Evolutionary conservation across 495 filamentous ascomycete species (phyloP).

Genomic region (Penicillium lagena): DNA sequence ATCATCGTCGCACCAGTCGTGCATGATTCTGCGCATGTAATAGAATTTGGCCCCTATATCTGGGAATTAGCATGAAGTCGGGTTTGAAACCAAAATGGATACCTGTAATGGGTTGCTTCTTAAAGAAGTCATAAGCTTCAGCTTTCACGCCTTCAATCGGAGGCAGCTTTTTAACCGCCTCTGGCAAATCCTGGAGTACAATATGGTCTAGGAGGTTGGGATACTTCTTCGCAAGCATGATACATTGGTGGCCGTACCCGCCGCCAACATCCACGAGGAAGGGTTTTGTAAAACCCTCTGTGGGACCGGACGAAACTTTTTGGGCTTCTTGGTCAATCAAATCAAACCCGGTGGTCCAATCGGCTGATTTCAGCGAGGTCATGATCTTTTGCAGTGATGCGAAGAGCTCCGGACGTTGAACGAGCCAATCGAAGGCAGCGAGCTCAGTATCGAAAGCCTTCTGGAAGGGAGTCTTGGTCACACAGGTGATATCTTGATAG

Average conservation of each 20-base stretch:
- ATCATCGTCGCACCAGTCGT: slow-evolving; percentile 30
- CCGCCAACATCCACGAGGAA: slow-evolving; percentile 52
- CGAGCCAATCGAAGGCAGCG: slow-evolving; percentile 32
- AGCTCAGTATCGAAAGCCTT: slow-evolving; percentile 35
- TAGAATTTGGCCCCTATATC: slow-evolving; percentile 31
- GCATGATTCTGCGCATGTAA: slow-evolving; percentile 35
- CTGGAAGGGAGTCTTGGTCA: slow-evolving; percentile 30
- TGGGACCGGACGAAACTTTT: slow-evolving; percentile 1
- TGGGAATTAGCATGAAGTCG: slow-evolving; percentile 5
- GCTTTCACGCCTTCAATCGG: slow-evolving; percentile 39
- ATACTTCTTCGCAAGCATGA: slow-evolving; percentile 34
- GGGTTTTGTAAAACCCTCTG: slow-evolving; percentile 6
- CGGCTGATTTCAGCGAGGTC: slow-evolving; percentile 16
- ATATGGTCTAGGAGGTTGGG: slow-evolving; percentile 36
- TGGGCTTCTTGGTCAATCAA: slow-evolving; percentile 11
- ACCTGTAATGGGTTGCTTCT: slow-evolving; percentile 40
- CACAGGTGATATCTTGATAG: slow-evolving; percentile 32
- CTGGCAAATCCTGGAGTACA: slow-evolving; percentile 47
- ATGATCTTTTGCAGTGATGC: slow-evolving; percentile 31
- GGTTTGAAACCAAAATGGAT: neutral
- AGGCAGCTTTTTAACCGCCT: slow-evolving; percentile 28
- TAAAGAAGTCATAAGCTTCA: slow-evolving; percentile 44
- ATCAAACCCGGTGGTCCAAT: slow-evolving; percentile 29
- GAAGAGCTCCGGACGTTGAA: slow-evolving; percentile 30
- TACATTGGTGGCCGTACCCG: slow-evolving; percentile 45